Base-by-base conservation (phyloP, 768 basidiomycete species). In the Termitomyces sp. region DNA sequence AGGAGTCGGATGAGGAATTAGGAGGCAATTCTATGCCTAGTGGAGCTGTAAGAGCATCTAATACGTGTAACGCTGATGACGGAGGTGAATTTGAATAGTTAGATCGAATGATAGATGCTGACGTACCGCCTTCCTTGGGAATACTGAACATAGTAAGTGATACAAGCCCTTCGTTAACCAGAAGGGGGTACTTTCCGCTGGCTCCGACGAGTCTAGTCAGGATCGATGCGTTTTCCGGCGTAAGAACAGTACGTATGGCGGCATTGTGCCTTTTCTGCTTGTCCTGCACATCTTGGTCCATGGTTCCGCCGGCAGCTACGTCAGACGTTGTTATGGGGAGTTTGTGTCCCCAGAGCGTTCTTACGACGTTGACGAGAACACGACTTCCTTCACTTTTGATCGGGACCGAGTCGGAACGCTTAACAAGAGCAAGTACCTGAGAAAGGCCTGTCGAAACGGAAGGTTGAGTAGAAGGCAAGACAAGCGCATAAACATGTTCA, bases 321-420 rank as follows among this genome's bases (percentile, higher is more conserved):
- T 66, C 67, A 10, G 66, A 59, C 15, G 60, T 40, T 33, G 48
- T 58, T 16, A 62, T 59, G 16, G 70, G 60, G 20, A 72, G 63
- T 52, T 83, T 81, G 61, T 65, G 76, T 25, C 83, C 77, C 83
- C 87, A 91, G 18, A 94, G 72, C 7, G 89, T 84, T 67, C 88
- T 88, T 60, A 94, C 78, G 20, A 88, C 79, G 67, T 96, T 94
- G 63, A 94, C 92, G 39, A 97, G 73, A 3, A 95, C 83, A 18
- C 96, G 85, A 16, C 93, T 88, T 29, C 90, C 90, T 73, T 99
- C 96, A 64, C 89, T 94, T 70, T 88, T 89, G 33, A 95, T 76
- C 1, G 91, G 83, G 2, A 90, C 72, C 18, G 88, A 88, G 62
- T 95, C 89, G 5, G 93, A 88, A 39, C 93, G 86, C 47, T 79